Evolutionary conservation across 768 basidiomycete genomes (phyloP).

Genomic region (Amanita fuliginea): DNA sequence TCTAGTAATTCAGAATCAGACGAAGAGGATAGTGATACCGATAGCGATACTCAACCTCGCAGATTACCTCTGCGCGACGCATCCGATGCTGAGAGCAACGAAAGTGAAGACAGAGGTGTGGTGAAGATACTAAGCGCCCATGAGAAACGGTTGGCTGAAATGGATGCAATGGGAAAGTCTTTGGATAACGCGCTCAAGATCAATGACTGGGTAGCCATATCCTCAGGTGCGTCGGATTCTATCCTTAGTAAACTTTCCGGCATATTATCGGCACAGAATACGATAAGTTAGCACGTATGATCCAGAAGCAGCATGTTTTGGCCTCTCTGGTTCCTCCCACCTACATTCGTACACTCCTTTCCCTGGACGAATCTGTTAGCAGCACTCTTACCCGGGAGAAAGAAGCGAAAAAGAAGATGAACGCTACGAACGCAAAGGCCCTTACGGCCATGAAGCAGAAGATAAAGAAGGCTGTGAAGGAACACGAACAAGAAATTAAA

Average conservation of each 20-base stretch:
- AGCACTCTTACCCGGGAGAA: constrained; percentile 76
- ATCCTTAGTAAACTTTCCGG: background rate
- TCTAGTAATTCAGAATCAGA: constrained; percentile 50
- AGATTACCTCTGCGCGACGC: constrained; percentile 19
- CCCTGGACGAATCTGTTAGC: constrained; percentile 69
- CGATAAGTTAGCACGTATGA: constrained; percentile 88
- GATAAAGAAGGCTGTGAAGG: constrained; percentile 83
- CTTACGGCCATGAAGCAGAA: constrained; percentile 98
- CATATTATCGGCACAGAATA: constrained; percentile 51
- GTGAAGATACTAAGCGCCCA: constrained; percentile 80
- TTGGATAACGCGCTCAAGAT: constrained; percentile 96
- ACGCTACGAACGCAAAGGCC: constrained; percentile 85
- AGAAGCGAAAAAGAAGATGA: constrained; percentile 93
- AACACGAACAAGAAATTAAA: constrained; percentile 74
- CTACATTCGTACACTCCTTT: constrained; percentile 63
- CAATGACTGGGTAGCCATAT: constrained; percentile 93
- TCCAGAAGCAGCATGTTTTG: constrained; percentile 78
- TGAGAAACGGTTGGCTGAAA: constrained; percentile 88
- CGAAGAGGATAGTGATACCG: constrained; percentile 44
- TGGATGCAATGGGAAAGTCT: constrained; percentile 82
- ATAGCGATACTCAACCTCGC: constrained; percentile 19
- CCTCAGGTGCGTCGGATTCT: constrained; percentile 49
- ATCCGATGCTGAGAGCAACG: constrained; percentile 32
- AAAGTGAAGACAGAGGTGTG: constrained; percentile 55
- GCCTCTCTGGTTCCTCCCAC: constrained; percentile 79